Evolutionary conservation across 257 asterid genomes (phyloP).

Genomic region (Solanum gracilifrons): DNA sequence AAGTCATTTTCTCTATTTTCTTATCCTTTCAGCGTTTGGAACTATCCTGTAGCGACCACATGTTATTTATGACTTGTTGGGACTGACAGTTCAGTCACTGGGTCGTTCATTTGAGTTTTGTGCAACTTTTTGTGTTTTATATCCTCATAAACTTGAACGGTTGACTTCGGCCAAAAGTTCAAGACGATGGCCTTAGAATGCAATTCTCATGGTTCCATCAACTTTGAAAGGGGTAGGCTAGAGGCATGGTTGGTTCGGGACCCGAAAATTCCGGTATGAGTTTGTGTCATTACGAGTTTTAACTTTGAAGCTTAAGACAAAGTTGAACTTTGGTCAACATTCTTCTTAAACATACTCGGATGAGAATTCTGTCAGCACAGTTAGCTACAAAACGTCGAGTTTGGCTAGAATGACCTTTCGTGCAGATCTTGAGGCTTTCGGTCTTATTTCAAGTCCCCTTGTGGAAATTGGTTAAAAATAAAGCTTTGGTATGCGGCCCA

Average conservation of each 20-base stretch:
- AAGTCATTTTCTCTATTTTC: no score
- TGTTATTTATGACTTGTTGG: no score
- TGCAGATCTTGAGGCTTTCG: neutral
- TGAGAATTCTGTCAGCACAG: neutral
- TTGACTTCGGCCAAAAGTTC: neutral
- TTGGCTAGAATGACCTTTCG: neutral
- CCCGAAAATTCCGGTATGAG: neutral
- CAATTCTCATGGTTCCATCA: neutral
- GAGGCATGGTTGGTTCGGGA: neutral
- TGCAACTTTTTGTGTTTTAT: no score
- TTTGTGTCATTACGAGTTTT: neutral
- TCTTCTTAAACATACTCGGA: no score
- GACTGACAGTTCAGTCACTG: no score
- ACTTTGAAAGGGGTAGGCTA: neutral
- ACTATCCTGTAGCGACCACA: no score
- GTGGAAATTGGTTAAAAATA: neutral
- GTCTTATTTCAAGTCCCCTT: no score
- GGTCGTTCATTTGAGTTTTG: no score
- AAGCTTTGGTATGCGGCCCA: neutral
- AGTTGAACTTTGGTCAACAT: no score
- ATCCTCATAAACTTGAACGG: no score
- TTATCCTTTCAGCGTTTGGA: no score
- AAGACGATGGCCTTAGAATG: neutral
- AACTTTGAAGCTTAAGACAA: no score
- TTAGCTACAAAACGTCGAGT: neutral